phyloP scores from a whole-genome alignment of 805 yeast species.

The Barnettozyma sp. region DNA sequence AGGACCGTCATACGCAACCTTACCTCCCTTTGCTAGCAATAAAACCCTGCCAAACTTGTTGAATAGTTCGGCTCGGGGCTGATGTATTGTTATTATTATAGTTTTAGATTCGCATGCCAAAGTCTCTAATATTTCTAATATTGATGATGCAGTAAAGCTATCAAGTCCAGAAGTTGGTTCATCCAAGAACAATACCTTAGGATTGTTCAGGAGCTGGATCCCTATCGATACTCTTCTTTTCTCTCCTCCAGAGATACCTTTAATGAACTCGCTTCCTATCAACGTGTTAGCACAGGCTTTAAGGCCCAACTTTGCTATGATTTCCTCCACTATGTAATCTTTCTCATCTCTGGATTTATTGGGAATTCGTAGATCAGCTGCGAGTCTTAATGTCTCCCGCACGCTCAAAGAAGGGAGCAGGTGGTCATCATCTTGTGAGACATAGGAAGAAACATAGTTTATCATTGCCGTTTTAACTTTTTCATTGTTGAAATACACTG shows the following conservation, averaged over 20 bases:
- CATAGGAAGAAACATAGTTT: slow-evolving; percentile 59
- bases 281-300: slow-evolving; percentile 70
- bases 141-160: slow-evolving; percentile 69
- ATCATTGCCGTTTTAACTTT: slow-evolving; percentile 32
- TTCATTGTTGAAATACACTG: slow-evolving; percentile 36
- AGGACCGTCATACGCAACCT: slow-evolving; percentile 62
- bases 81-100: slow-evolving; percentile 74
- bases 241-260: slow-evolving; percentile 79
- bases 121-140: slow-evolving; percentile 51
- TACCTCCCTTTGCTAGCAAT: slow-evolving; percentile 71
- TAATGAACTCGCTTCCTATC: slow-evolving; percentile 54
- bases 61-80: slow-evolving; percentile 71
- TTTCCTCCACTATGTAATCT: slow-evolving; percentile 40
- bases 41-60: slow-evolving; percentile 63
- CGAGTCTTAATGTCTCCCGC: slow-evolving; percentile 64
- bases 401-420: slow-evolving; percentile 68
- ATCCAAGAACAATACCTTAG: slow-evolving; percentile 67
- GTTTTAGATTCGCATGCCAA: slow-evolving; percentile 62
- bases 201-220: slow-evolving; percentile 66
- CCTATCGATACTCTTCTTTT: slow-evolving; percentile 81
- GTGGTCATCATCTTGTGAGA: slow-evolving; percentile 76
- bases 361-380: slow-evolving; percentile 63
- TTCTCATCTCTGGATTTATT: slow-evolving; percentile 37
- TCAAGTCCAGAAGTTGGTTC: slow-evolving; percentile 92
- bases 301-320: slow-evolving; percentile 62